phyloP scores from a whole-genome alignment of 129 eudicot species.

The Artemisia annua region DNA sequence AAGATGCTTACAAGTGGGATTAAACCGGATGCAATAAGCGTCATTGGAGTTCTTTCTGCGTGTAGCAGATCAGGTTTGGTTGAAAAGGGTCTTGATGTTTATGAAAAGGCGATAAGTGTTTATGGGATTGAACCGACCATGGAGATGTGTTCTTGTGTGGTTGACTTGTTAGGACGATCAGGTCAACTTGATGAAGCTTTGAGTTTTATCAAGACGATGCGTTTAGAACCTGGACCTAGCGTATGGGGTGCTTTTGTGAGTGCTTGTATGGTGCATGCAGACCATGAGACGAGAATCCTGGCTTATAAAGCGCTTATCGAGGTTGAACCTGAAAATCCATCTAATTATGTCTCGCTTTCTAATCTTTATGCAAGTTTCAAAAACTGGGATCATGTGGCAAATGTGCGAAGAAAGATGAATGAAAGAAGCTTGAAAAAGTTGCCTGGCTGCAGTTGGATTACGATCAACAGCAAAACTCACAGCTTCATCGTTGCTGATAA shows the following conservation, averaged over 20 bases:
- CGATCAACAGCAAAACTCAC: slow-evolving; percentile 41
- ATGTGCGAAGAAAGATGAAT: slow-evolving; percentile 53
- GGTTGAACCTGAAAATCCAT: slow-evolving; percentile 58
- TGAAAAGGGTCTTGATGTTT: background rate
- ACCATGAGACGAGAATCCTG: slow-evolving; percentile 41
- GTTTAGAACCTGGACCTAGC: slow-evolving; percentile 54
- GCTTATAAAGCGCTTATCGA: slow-evolving; percentile 48
- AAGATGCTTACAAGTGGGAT: slow-evolving; percentile 48
- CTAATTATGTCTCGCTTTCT: slow-evolving; percentile 56
- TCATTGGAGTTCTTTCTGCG: slow-evolving; percentile 73
- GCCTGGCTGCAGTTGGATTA: slow-evolving; percentile 85
- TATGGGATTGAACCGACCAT: slow-evolving; percentile 44
- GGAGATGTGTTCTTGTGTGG: slow-evolving; percentile 72
- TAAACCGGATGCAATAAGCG: slow-evolving; percentile 49
- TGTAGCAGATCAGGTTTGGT: slow-evolving; percentile 56
- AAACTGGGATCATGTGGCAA: slow-evolving; percentile 53
- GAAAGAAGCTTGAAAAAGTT: slow-evolving; percentile 53
- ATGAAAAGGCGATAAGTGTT: slow-evolving; percentile 24
- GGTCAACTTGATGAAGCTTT: slow-evolving; percentile 56
- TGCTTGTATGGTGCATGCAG: slow-evolving; percentile 42
- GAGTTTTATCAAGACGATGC: slow-evolving; percentile 49
- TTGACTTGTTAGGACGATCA: slow-evolving; percentile 55
- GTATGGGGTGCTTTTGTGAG: slow-evolving; percentile 53
- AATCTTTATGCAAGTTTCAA: slow-evolving; percentile 52
- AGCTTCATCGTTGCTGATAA: slow-evolving; percentile 59